Percentiles rank a stretch among this genome's conserved stretches.
These are phyloP conservation scores for Tilletia caries DNA, from an alignment of 1,284 basidiomycete species.

Conservation along the genomic window DNA sequence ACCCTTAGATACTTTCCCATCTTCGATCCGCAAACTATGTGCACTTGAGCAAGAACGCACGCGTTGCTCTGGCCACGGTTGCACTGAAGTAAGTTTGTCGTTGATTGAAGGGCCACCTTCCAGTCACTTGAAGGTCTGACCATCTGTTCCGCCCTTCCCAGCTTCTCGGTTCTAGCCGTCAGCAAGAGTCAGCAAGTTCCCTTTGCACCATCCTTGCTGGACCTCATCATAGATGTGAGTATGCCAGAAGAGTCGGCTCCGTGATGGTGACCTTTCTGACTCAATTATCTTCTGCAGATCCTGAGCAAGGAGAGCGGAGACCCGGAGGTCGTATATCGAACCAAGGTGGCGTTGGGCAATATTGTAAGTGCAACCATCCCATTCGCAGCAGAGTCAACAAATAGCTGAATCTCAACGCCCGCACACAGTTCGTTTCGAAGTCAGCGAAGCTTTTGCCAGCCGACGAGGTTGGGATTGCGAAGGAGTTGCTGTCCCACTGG, in stretches of 20 bases:
- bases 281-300: constrained; percentile 6
- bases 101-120: too few relatives aligned
- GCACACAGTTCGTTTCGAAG: constrained; percentile 7
- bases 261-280: not conserved
- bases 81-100: constrained; percentile 67
- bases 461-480: constrained; percentile 2
- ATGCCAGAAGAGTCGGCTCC: not conserved
- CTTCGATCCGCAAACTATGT: constrained; percentile 31
- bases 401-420: not conserved
- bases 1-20: constrained; percentile 19
- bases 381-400: too few relatives aligned
- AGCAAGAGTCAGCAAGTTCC: not conserved
- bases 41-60: constrained; percentile 66
- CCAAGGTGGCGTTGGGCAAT: constrained; percentile 83
- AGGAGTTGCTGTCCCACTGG: constrained; percentile 13
- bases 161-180: constrained; percentile 14
- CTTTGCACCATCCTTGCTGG: constrained; percentile 27
- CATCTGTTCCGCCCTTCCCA: not conserved
- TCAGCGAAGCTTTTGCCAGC: not conserved
- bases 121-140: too few relatives aligned
- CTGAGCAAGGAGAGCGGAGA: constrained; percentile 62
- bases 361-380: constrained; percentile 57
- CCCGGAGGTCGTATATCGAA: constrained; percentile 77
- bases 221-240: constrained; percentile 36
- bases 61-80: constrained; percentile 71